Evolutionary conservation across 768 basidiomycete species (phyloP).

Genomic region (Kwoniella newhampshirensis): DNA sequence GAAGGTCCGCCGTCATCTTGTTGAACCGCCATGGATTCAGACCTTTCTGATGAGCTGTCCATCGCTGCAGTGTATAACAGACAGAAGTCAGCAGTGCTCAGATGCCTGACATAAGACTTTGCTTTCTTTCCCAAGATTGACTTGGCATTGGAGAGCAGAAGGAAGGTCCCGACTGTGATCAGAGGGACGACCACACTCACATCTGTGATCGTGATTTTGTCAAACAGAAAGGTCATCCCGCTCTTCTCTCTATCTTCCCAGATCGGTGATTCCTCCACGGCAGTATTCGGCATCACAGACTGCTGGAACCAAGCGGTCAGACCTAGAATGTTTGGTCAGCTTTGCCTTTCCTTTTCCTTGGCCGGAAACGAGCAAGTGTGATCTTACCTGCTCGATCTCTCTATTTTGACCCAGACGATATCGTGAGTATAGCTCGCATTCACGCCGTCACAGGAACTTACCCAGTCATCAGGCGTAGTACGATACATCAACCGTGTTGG

Average conservation of each 20-base stretch:
- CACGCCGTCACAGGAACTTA: slow-evolving; percentile 5
- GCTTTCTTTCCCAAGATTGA: no score
- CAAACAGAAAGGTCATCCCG: slow-evolving; percentile 31
- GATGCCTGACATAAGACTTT: no score
- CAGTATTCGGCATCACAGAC: slow-evolving; percentile 32
- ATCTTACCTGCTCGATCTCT: slow-evolving; percentile 28
- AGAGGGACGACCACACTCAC: slow-evolving; percentile 19
- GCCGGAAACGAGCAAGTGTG: neutral
- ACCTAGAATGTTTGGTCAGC: slow-evolving; percentile 6
- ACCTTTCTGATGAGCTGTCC: slow-evolving; percentile 29
- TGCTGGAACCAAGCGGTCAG: slow-evolving; percentile 43
- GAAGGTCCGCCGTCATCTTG: slow-evolving; percentile 39
- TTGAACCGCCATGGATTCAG: slow-evolving; percentile 30
- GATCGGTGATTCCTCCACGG: slow-evolving; percentile 32
- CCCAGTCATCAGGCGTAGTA: slow-evolving; percentile 37
- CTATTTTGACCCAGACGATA: neutral
- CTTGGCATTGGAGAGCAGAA: no score
- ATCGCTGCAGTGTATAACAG: slow-evolving; percentile 23
- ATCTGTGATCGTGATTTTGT: slow-evolving; percentile 33
- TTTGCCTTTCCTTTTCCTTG: neutral
- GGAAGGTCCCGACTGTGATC: no score
- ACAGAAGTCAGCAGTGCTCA: neutral
- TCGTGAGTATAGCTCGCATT: neutral
- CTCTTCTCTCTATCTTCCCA: slow-evolving; percentile 31
- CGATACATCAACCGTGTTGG: slow-evolving; percentile 38